Evolutionary conservation across 352 stramenopile genomes (phyloP), one percentile per base, ranked within the genome.

Genomic region (Phytophthora boehmeriae): DNA sequence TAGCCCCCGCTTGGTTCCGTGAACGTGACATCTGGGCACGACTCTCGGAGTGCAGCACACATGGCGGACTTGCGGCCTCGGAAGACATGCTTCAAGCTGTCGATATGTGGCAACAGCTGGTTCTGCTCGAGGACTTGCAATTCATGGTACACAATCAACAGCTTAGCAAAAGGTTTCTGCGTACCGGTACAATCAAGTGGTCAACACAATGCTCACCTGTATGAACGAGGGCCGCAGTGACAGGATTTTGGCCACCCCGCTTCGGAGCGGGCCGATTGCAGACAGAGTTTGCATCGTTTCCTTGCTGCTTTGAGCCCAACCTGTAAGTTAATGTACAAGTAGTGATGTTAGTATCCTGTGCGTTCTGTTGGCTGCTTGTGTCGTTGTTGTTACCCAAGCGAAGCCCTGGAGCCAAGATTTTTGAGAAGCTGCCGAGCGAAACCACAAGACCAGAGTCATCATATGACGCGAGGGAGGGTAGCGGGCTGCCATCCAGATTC

Each of bases 391-490:
- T 93, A 81, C 95, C 95, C 8, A 97, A 72, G 44, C 95, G 85
- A 28, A 98, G 74, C 34, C 90, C 93, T 22, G 93, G 95, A 27
- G 88, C 77, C 22, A 97, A 85, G 44, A 98, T 98, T 76, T 98
- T 98, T n/a, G 93, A 98, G 54, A 98, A 98, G 54, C 86, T 97
- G 19, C 89, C 92, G 13, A 98, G 75, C 42, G 92, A 96, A 19
- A 98, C 64, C 53, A 95, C 76, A 5, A 73, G 45, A 2, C 83
- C 87, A 4, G 69, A 82, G 27, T 76, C 69, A 28, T 93, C 86
- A 41, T 82, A 90, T 14, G 80, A 88, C 8, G 83, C 78, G 14
- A 96, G 69, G 8, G 86, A 76, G n/a, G 78, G 71, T 20, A 82
- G 65, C 4, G 73, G 66, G 14, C 66, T 58, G 5, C 74, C 65